These are phyloP conservation scores for Fraxinus xanthoxyloides DNA, from an alignment of 305 asterid genomes.

Conservation along the genomic window DNA sequence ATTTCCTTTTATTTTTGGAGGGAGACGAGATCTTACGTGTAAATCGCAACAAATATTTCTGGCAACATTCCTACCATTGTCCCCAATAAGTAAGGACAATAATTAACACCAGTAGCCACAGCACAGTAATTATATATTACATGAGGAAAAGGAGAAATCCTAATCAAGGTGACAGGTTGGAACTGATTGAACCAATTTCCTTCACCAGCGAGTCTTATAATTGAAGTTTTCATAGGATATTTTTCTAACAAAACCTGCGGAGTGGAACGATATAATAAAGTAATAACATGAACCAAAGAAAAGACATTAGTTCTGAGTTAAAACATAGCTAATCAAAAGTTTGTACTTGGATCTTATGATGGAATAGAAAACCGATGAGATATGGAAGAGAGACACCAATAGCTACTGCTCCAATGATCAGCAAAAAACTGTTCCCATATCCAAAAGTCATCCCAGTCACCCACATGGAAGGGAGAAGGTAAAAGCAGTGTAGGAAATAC, in stretches of 20 bases:
- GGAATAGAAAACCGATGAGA: conserved; percentile 67
- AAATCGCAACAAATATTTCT: conserved; percentile 68
- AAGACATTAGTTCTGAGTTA: conserved; percentile 15
- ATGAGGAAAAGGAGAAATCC: conserved; percentile 78
- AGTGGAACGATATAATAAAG: not conserved
- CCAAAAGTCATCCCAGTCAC: conserved; percentile 93
- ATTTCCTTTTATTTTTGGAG: not conserved
- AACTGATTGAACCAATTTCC: conserved; percentile 67
- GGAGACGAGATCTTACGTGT: conserved; percentile 54
- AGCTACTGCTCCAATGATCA: conserved; percentile 52
- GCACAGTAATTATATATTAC: conserved; percentile 66
- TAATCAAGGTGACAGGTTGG: conserved; percentile 63
- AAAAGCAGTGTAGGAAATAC: conserved; percentile 58
- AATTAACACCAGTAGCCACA: conserved; percentile 68
- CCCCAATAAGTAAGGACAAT: conserved; percentile 64
- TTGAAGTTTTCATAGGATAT: conserved; percentile 67
- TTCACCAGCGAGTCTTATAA: conserved; percentile 72
- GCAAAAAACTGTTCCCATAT: conserved; percentile 72
- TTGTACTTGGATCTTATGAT: conserved; percentile 56
- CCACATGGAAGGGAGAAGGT: conserved; percentile 92
- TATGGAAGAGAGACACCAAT: conserved; percentile 74
- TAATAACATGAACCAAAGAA: not conserved
- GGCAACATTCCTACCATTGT: conserved; percentile 64
- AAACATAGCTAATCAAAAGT: not conserved
- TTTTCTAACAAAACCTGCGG: conserved; percentile 59